Conservation (phyloP, 805 yeast species). For the Isabelozyma gotoi region DNA sequence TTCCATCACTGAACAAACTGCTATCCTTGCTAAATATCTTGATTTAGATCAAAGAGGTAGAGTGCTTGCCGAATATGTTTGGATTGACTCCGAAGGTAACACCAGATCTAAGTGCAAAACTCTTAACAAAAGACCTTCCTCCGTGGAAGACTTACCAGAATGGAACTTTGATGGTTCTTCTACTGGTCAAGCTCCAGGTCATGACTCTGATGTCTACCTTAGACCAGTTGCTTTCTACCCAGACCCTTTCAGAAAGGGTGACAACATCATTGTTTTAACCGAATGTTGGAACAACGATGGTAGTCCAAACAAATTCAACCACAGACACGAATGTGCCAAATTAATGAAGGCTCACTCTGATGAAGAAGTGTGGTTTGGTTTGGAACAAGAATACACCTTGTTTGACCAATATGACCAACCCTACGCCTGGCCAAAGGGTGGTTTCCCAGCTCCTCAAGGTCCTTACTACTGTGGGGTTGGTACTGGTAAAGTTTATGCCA, state of each 20-base stretch:
- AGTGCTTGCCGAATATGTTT: constrained; percentile 93
- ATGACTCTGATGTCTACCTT: constrained; percentile 91
- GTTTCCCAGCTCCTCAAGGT: constrained; percentile 99
- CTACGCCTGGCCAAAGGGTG: constrained; percentile 99
- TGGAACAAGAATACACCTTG: constrained; percentile 97
- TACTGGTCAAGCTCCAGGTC: constrained; percentile 97
- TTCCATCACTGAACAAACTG: constrained; percentile 63
- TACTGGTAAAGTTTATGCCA: constrained; percentile 94
- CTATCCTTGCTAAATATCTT: constrained; percentile 78
- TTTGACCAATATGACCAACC: constrained; percentile 87
- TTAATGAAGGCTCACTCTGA: constrained; percentile 88
- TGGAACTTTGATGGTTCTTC: constrained; percentile 99
- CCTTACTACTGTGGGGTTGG: constrained; percentile 99
- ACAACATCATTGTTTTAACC: constrained; percentile 89
- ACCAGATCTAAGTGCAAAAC: constrained; percentile 95
- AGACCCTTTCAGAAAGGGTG: constrained; percentile 98
- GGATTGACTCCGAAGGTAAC: constrained; percentile 93
- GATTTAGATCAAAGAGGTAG: constrained; percentile 82
- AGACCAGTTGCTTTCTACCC: constrained; percentile 95
- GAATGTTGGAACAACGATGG: constrained; percentile 99
- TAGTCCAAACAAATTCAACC: constrained; percentile 98
- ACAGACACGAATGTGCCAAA: constrained; percentile 95
- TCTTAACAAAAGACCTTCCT: constrained; percentile 60
- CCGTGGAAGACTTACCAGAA: constrained; percentile 89
- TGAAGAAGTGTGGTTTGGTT: constrained; percentile 93